Base-by-base conservation (phyloP, 2,329 filamentous ascomycete genomes). In the Alternaria solani region DNA sequence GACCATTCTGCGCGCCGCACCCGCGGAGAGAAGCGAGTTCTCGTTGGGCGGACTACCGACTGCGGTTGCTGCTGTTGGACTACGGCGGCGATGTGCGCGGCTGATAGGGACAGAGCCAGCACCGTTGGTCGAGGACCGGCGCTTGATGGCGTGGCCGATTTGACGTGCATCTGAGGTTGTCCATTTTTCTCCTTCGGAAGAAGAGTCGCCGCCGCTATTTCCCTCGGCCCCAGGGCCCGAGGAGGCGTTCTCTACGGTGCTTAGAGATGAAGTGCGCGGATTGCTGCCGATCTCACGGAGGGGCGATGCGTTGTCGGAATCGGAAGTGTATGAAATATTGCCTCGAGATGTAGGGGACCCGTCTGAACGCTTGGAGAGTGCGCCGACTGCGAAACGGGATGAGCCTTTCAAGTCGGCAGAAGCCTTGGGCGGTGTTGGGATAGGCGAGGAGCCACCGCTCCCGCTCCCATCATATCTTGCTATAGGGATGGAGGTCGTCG, bases 331-430 rank as follows among this genome's bases (percentile, higher is more conserved):
- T 39, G 88, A 78, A 7, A 83, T 83, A 14, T 87, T 85, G 2
- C 85, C 81, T 14, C 81, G 80, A 14, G 86, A 84, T 5, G 86
- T 79, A 4, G 91, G 90, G 3, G 91, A 93, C 52, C 86, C 89
- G 46, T 85, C 82, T 2, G 75, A 69, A 41, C 81, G 88, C 76
- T 89, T 91, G 1, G 91, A 88, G 25, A 98, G 81, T 77, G 97
- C 97, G 5, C 94, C 94, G 2, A 93, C 86, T 70, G 96, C 92
- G 81, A 98, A 98, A 43, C 94, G 87, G 79, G 87, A 91, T 51
- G 87, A 87, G 11, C 64, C 84, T 61, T 85, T 86, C 36, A 88
- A 75, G 42, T 90, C 86, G 36, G 89, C 80, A 3, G 87, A 88
- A 1, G 87, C 80, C 53, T 86, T 82, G 32, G 84, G 87, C 75